These are phyloP conservation scores for Myriosclerotinia duriaeana DNA, from an alignment of 2,329 filamentous ascomycete genomes.

Conservation along the genomic window DNA sequence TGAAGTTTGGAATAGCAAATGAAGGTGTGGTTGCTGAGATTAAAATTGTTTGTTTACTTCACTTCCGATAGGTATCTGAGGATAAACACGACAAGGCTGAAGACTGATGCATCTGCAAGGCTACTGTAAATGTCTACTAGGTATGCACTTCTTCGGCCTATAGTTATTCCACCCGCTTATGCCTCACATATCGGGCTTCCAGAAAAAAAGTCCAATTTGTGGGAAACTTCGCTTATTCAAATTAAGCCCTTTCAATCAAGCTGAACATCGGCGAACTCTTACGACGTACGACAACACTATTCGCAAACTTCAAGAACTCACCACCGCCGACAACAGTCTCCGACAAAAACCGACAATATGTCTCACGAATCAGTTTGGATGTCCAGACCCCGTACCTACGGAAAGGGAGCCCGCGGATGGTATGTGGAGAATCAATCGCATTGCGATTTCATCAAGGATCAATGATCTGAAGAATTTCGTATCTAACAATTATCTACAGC, in stretches of 20 bases:
- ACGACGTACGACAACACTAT: conserved; percentile 12
- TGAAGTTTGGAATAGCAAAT: neutral
- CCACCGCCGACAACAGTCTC: conserved; percentile 27
- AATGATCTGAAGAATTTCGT: conserved; percentile 5
- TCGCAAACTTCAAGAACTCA: conserved; percentile 22
- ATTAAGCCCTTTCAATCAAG: conserved; percentile 17
- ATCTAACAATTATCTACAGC: conserved; percentile 47
- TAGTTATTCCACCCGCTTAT: neutral
- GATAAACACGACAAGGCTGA: conserved; percentile 3
- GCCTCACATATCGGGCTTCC: neutral
- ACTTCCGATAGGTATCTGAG: no score
- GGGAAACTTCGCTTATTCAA: conserved; percentile 20
- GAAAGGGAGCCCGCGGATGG: conserved; percentile 93
- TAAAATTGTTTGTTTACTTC: conserved; percentile 5
- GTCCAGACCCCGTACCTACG: conserved; percentile 94
- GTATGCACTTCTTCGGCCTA: neutral
- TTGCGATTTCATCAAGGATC: conserved; percentile 7
- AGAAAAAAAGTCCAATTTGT: conserved; percentile 19
- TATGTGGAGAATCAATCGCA: conserved; percentile 53
- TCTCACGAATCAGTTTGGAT: conserved; percentile 98
- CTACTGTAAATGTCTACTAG: no score
- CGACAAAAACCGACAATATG: conserved; percentile 53
- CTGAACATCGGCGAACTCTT: conserved; percentile 10
- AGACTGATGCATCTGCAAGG: neutral
- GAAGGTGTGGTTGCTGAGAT: neutral